phyloP scores from a whole-genome alignment of 768 basidiomycete genomes.

The Hortiboletus campestris region DNA sequence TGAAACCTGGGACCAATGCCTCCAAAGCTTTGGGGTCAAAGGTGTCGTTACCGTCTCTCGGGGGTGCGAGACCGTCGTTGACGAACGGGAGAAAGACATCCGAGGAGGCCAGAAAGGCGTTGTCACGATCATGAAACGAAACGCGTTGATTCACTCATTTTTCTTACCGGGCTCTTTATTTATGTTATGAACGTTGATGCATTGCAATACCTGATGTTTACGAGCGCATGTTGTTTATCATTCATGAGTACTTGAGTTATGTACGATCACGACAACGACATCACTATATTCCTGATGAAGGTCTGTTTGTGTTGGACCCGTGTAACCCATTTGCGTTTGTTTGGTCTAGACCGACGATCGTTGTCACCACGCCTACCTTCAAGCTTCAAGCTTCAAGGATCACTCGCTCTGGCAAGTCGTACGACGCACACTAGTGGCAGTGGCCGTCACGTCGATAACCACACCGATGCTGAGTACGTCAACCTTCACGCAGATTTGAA shows the following conservation, averaged over 20 bases:
- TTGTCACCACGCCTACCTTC: too few relatives aligned
- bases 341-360: too few relatives aligned
- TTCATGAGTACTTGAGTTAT: conserved; percentile 3
- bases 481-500: too few relatives aligned
- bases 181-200: conserved; percentile 4
- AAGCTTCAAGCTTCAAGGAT: too few relatives aligned
- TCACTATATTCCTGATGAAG: too few relatives aligned
- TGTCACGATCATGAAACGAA: conserved; percentile 13
- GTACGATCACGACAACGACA: background rate
- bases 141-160: background rate
- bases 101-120: conserved; percentile 41
- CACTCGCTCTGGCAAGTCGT: too few relatives aligned
- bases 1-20: conserved; percentile 17
- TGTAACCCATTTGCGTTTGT: too few relatives aligned
- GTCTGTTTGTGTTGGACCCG: too few relatives aligned
- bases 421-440: too few relatives aligned
- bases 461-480: too few relatives aligned
- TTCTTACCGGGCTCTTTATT: background rate
- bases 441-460: too few relatives aligned
- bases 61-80: conserved; percentile 39
- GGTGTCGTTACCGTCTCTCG: conserved; percentile 11
- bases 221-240: conserved; percentile 4
- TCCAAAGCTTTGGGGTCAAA: conserved; percentile 10
- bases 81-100: conserved; percentile 44
- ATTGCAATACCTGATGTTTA: conserved; percentile 9